Evolutionary conservation across 2,329 filamentous ascomycete species (phyloP), one percentile per base, ranked within the genome.

Genomic region (Sporothrix dimorphospora): DNA sequence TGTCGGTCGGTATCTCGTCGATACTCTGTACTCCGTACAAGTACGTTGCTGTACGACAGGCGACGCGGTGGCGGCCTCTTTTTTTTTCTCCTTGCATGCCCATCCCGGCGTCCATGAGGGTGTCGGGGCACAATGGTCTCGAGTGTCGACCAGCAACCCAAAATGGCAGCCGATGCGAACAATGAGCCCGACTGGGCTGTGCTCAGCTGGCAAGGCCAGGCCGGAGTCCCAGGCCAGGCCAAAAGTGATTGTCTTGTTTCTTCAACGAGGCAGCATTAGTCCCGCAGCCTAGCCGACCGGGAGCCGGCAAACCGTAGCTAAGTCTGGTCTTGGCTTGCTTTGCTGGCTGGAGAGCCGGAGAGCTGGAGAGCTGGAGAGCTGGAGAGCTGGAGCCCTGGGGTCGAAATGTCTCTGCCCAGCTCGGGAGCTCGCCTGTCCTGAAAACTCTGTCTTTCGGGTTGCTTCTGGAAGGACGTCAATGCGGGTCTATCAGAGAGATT

Each of bases 381-480:
- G n/a, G n/a, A 12, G 24, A 24, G 8, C 59, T 45, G 30, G 38
- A 45, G 38, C 38, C 34, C 40, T 34, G 24, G 49, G 53, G 27
- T 9, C 8, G 34, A 11, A 42, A 2, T 42, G 34, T 42, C 57
- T 42, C 57, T 42, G 57, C 34, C 57, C 34, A 63, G 34, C 57
- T 42, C 34, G 34, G 57, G 12, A 59, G 27, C 21, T 49, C 21
- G 27, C 24, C 42, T 51, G 63, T n/a, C 5, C 45, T 49, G 24
- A 16, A 47, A 49, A 67, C 24, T 55, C 47, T 69, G 19, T 3
- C 12, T 38, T 24, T 27, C 47, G 66, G 47, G 66, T 42, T 27
- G 30, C 67, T 69, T 69, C 51, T 69, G 21, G 51, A 59, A 69
- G 24, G 24, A 47, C 34, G 51, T 59, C 51, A 57, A 69, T 45